A percentile compares a stretch with the other conserved stretches of the same genome.
Conservation (phyloP, 164 flowering plant species). For the Kalanchoe fedtschenkoi region DNA sequence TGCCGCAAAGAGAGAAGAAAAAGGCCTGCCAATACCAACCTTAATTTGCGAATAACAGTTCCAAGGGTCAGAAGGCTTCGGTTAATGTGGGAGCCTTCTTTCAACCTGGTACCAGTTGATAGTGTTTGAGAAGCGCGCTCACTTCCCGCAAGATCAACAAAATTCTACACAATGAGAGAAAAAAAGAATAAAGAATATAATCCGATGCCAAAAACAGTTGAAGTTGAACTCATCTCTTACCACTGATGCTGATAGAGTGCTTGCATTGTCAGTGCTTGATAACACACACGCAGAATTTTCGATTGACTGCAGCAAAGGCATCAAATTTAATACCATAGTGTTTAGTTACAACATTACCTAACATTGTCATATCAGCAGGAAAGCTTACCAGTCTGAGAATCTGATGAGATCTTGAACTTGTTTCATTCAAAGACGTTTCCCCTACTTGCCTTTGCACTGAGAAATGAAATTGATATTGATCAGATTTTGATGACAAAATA, state of each 20-base stretch:
- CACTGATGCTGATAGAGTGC: constrained; percentile 75
- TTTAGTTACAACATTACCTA: neutral
- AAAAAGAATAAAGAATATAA: neutral
- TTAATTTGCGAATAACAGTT: constrained; percentile 86
- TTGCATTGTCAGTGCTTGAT: constrained; percentile 36
- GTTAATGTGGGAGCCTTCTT: constrained; percentile 97
- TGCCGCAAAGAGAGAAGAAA: neutral
- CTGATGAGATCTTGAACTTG: constrained; percentile 98
- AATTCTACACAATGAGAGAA: constrained; percentile 43
- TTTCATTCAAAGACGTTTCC: constrained; percentile 80
- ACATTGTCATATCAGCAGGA: neutral
- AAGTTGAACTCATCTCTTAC: constrained; percentile 29
- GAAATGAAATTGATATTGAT: constrained; percentile 9
- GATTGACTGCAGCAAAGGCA: constrained; percentile 42
- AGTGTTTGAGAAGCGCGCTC: constrained; percentile 92
- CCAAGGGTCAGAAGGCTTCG: constrained; percentile 89
- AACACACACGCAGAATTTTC: constrained; percentile 69
- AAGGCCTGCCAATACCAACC: too few species aligned
- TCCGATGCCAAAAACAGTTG: neutral
- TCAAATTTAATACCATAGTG: neutral
- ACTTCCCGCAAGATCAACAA: constrained; percentile 98
- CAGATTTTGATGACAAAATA: neutral
- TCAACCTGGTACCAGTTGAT: constrained; percentile 75
- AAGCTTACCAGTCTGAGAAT: constrained; percentile 69
- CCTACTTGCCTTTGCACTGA: constrained; percentile 90